Base-by-base conservation (phyloP, 306 rosid species). In the Rosa lucieae region DNA sequence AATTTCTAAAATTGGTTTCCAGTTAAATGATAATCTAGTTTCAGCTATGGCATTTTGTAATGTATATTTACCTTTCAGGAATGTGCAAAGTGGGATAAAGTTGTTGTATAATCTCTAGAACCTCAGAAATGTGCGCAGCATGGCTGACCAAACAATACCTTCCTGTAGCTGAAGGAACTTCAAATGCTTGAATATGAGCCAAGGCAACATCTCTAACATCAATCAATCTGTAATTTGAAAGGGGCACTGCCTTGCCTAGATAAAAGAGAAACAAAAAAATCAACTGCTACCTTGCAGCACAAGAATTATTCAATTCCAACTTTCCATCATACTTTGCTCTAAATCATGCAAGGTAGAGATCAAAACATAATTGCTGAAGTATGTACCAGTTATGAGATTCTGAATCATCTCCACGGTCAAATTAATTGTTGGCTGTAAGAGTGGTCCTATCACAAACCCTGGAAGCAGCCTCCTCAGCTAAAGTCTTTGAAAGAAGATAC, bases 391-490 rank as follows among this genome's bases (percentile, higher is more conserved):
- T 44, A 65, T 10, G 10, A 47, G 66, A 21, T 51, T 39, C 14
- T 48, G 52, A 21, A 79, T 49, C 42, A 21, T 9, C 55, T 73
- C 74, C 51, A 49, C 55, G 3, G 65, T 7, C 9, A 43, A 0
- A 73, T 73, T 63, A 10, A 79, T 26, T 2, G 55, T 52, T 1
- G 77, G 80, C 55, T 83, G 86, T 23, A 83, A 68, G 7, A 69
- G 72, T 10, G 86, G 86, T 47, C 86, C 86, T 23, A 79, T 37
- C 51, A 78, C 86, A 55, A 69, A n/a, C 5, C 73, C 73, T 0
- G 87, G 84, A 81, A 40, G 88, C 85, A 48, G 80, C 83, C 20
- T 85, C 78, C 72, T 85, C 88, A 7, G 88, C 88, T 49, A 85
- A 78, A 5, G 75, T 74, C 51, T 85, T 85, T 9, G 85, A 74